Percentiles rank a stretch among this genome's conserved stretches.
phyloP scores from a whole-genome alignment of 202 grass and related monocot species.

The Setaria viridis region DNA sequence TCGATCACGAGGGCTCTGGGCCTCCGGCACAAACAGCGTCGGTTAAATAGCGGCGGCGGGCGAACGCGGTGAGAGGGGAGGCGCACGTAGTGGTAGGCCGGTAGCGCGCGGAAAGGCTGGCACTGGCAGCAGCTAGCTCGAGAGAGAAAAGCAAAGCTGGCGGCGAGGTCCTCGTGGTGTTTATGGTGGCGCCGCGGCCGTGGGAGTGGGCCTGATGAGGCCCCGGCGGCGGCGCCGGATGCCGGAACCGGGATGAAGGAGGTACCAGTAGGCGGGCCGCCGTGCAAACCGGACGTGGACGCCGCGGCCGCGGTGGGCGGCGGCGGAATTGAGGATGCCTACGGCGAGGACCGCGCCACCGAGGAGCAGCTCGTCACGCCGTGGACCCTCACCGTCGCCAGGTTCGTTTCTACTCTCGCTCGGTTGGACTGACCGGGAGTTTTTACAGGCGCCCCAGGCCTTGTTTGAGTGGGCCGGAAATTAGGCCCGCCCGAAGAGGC shows the following conservation, averaged over 20 bases:
- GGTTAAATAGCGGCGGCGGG: conserved; percentile 35
- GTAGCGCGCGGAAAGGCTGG: not conserved
- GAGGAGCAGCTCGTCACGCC: conserved; percentile 87
- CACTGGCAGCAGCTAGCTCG: not conserved
- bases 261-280: conserved; percentile 43
- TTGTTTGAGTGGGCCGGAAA: not conserved
- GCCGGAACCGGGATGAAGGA: conserved; percentile 73
- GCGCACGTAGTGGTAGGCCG: not conserved
- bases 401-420: conserved; percentile 38
- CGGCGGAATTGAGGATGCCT: conserved; percentile 61
- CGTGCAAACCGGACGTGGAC: conserved; percentile 60
- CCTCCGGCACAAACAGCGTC: not conserved
- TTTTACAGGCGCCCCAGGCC: not conserved
- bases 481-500: not conserved
- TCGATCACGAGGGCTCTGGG: not conserved
- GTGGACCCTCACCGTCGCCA: conserved; percentile 80
- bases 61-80: not conserved
- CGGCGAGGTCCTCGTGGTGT: conserved; percentile 9
- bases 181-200: conserved; percentile 34
- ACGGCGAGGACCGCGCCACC: conserved; percentile 63
- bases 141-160: not conserved
- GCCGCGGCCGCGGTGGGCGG: conserved; percentile 48
- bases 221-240: not conserved
- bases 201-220: not conserved
- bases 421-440: not conserved